Evolutionary conservation across 169 alveolate species (phyloP), one percentile per base, ranked within the genome.

Genomic region (Plasmodium gaboni): DNA sequence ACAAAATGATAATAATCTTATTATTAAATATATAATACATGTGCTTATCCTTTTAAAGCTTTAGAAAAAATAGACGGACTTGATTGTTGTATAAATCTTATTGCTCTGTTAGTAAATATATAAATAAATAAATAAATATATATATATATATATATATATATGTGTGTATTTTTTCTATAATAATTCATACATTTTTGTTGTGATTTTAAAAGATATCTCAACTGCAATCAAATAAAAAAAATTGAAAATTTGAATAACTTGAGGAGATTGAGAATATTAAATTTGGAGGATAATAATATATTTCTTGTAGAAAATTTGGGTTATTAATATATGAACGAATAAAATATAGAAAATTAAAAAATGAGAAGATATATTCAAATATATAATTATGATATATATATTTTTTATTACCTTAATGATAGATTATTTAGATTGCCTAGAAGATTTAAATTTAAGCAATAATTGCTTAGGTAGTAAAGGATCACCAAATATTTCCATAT

Each of bases 291-390:
- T 38, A 85, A 85, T 55, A 57, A 71, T 32, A 85, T 85, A 65
- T 57, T 53, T 51, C 42, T n/a, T 19, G 57, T 85, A 44, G 92
- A 85, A 69, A 85, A 85, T 85, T 51, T 85, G 26, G 92, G 92
- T 85, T 57, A 50, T 60, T 46, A 38, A 44, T 72, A 46, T 24
- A 15, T 53, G 61, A 53, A 15, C 61, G 61, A 0, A 53, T 38
- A 38, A 38, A 38, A 38, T 38, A 7, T 38, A 38, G 9, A 38
- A 38, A 38, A 38, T 5, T 5, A 32, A 5, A 5, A 32, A 38
- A 5, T 38, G 46, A 38, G 46, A 38, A 38, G 46, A 38, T 0
- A 53, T 53, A 53, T 53, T 8, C 24, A n/a, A 10, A n/a, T 12
- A n/a, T 17, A 53, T 53, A n/a, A n/a, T 53, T 10, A 17, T 10